Evolutionary conservation across 768 basidiomycete genomes (phyloP), one percentile per base, ranked within the genome.

Genomic region (Auricularia auricula-judae): DNA sequence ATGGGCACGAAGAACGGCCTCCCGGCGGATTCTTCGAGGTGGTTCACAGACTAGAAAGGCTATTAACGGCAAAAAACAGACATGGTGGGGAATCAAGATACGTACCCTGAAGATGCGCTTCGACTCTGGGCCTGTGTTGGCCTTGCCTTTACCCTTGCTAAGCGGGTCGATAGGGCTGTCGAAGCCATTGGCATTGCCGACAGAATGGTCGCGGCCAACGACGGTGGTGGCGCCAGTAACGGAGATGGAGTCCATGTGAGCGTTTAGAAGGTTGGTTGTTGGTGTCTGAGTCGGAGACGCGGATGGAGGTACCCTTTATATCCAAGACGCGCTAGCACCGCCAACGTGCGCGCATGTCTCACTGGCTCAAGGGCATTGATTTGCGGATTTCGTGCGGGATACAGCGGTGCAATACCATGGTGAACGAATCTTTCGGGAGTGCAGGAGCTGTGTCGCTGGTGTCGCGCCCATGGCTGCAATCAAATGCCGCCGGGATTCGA

Each of bases 1-100:
- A 92, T 88, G 2, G 76, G 80, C 59, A 92, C 79, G 68, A 90
- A 87, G 77, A 89, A 91, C 0, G 86, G 85, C 53, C 86, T 76
- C 35, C 86, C 82, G 65, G 36, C 56, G 11, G 33, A 4, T n/a
- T 83, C 79, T 4, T 83, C 68, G 61, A 71, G 68, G 62, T 69
- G 71, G 56, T 73, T 67, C 42, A 53, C 61, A 61, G 44, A 23
- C 61, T 61, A 36, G 29, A 36, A 36, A 4, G 16, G 39, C 29
- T 2, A 63, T 61, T 8, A 64, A 42, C 39, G 39, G 39, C 39
- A 14, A 42, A 2, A 59, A 34, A 62, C 60, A 39, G 62, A 62
- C 3, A 63, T 60, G 3, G 5, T 53, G 10, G 23, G 14, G 33
- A 44, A 29, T 43, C 21, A 64, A 18, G 21, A 2, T 42, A 34